Evolutionary conservation across 208 protist species (phyloP), one percentile per base, ranked within the genome.

Genomic region (Trypanosoma boissoni): DNA sequence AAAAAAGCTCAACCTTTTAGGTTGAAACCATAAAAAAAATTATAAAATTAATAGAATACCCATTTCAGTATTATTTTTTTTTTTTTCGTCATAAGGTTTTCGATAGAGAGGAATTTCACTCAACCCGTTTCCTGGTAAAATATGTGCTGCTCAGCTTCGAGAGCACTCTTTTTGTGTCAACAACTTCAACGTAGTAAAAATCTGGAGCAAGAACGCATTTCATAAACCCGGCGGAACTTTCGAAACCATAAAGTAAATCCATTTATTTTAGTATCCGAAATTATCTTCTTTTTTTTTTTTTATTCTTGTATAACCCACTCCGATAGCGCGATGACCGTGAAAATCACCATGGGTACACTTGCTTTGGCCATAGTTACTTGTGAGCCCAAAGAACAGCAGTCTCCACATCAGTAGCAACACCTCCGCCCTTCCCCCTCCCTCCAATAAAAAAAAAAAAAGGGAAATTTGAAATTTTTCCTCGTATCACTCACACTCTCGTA

Each of bases 311-410:
- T 95, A 78, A 10, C 86, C 74, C 20, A 95, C 84, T 27, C 84
- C 88, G 56, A 95, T 91, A 21, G 83, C 80, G 29, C 92, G 89
- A 56, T 92, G 85, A 8, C 85, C 88, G 56, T 91, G 92, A 0
- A 83, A 82, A 9, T 72, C 84, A 7, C 67, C 82, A 56, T 94
- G 84, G 18, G 71, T 74, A 71, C 92, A 92, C 6, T 59, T 69
- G 10, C 63, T 76, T 23, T 80, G 59, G 27, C 83, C 88, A 58
- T 89, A 91, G 74, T 95, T 95, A 72, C 92, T 89, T 16, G 88
- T 95, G 44, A 95, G 71, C 69, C 91, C 83, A 27, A n/a, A 95
- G 71, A 46, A 93, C 86, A 0, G 83, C 85, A 16, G 68, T 63
- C 36, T 86, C 71, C 41, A 64, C 56, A 62, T 91, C 84, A 3